Evolutionary conservation across 2,329 filamentous ascomycete species (phyloP).

Genomic region (Cadophora luteo-olivacea): DNA sequence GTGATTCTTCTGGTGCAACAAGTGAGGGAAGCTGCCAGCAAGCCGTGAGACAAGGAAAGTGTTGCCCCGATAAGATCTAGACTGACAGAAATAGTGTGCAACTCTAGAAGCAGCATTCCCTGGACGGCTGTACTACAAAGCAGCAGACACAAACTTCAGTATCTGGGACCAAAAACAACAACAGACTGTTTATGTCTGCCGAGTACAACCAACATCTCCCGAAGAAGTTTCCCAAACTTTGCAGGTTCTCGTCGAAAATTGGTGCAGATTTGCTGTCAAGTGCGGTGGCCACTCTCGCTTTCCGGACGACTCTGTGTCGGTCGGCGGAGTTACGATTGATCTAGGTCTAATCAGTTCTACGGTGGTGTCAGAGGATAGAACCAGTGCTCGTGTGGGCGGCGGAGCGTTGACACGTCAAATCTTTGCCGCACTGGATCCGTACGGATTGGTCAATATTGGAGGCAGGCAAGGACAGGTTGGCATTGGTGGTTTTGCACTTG

Average conservation of each 20-base stretch:
- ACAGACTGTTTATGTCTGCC: not conserved
- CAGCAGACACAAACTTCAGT: not conserved
- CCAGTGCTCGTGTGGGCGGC: no score
- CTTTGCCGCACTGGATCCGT: no score
- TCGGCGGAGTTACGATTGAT: not conserved
- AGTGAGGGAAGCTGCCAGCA: not conserved
- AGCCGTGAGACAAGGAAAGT: not conserved
- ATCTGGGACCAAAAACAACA: not conserved
- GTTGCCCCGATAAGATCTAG: not conserved
- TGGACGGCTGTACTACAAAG: not conserved
- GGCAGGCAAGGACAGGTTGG: no score
- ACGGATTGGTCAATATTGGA: no score
- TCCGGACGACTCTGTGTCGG: not conserved
- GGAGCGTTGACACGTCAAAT: no score
- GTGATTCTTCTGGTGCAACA: not conserved
- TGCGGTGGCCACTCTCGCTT: not conserved
- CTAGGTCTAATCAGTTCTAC: no score
- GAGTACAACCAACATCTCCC: not conserved
- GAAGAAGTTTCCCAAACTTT: not conserved
- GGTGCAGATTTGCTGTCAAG: not conserved
- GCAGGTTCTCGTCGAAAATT: not conserved
- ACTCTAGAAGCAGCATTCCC: not conserved
- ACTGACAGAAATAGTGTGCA: not conserved
- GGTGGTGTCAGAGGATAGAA: no score
- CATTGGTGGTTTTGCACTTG: no score